Evolutionary conservation across 2,329 filamentous ascomycete species (phyloP).

Genomic region (Nannizziopsis arthrosporioides): DNA sequence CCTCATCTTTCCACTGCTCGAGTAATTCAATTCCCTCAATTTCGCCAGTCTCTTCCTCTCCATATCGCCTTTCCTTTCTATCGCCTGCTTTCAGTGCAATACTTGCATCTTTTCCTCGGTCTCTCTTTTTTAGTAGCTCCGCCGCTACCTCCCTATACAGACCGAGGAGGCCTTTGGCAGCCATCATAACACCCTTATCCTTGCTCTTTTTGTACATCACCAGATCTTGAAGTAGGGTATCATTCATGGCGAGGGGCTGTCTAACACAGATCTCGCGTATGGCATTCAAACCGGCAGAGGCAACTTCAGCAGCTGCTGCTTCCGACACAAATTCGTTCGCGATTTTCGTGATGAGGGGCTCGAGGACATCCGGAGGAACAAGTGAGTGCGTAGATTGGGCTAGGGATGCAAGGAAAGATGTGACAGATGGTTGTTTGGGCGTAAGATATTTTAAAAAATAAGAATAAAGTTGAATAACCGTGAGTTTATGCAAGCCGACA

Average conservation of each 20-base stretch:
- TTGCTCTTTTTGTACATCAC: conserved; percentile 96
- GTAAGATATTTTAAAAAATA: conserved; percentile 92
- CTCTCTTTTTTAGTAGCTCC: conserved; percentile 76
- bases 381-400: conserved; percentile 85
- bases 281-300: conserved; percentile 80
- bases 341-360: conserved; percentile 86
- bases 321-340: conserved; percentile 98
- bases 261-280: conserved; percentile 88
- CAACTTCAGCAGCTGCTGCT: conserved; percentile 79
- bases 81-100: conserved; percentile 68
- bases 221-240: conserved; percentile 88
- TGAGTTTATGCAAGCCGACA: conserved; percentile 85
- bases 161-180: conserved; percentile 78
- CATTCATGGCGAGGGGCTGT: conserved; percentile 91
- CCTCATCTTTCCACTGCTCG: conserved; percentile 86
- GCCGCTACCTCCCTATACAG: conserved; percentile 86
- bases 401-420: conserved; percentile 80
- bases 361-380: conserved; percentile 82
- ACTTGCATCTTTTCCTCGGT: conserved; percentile 80
- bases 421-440: conserved; percentile 77
- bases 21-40: conserved; percentile 90
- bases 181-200: conserved; percentile 99
- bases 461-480: conserved; percentile 80
- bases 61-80: conserved; percentile 66
- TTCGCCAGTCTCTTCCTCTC: conserved; percentile 64